phyloP scores from a whole-genome alignment of 2,329 filamentous ascomycete genomes.

The Juglanconis oblonga region DNA sequence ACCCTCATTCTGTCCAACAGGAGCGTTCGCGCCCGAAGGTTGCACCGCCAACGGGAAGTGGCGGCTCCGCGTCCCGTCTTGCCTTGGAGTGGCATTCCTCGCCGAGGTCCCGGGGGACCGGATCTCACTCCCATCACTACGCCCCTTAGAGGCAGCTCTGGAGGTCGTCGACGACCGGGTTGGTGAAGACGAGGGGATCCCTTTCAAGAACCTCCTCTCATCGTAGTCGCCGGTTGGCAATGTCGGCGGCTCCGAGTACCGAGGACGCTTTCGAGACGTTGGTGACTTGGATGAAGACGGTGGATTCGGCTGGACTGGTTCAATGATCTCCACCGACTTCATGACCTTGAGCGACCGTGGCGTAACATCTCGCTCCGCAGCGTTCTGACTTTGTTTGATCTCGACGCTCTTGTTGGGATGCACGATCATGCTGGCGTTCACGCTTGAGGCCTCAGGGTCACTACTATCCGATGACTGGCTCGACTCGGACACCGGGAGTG shows the following conservation, averaged over 20 bases:
- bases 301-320: neutral
- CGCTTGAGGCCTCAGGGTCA: neutral
- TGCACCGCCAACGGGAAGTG: neutral
- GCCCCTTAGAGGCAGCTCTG: neutral
- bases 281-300: neutral
- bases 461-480: neutral
- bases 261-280: neutral
- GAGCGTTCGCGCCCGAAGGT: neutral
- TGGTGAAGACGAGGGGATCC: slow-evolving; percentile 9
- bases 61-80: neutral
- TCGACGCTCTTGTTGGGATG: slow-evolving; percentile 12
- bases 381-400: neutral
- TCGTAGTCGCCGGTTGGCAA: neutral
- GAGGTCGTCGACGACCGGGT: neutral
- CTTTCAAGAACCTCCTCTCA: neutral
- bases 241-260: neutral
- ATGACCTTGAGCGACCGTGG: neutral
- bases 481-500: neutral
- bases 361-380: neutral
- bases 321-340: neutral
- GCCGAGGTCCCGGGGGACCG: neutral
- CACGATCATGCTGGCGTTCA: slow-evolving; percentile 14
- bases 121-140: neutral
- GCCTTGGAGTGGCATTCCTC: neutral
- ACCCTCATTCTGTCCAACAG: neutral